Conservation (phyloP, 1,139 yeast species). For the Magnusiomyces paraingens region DNA sequence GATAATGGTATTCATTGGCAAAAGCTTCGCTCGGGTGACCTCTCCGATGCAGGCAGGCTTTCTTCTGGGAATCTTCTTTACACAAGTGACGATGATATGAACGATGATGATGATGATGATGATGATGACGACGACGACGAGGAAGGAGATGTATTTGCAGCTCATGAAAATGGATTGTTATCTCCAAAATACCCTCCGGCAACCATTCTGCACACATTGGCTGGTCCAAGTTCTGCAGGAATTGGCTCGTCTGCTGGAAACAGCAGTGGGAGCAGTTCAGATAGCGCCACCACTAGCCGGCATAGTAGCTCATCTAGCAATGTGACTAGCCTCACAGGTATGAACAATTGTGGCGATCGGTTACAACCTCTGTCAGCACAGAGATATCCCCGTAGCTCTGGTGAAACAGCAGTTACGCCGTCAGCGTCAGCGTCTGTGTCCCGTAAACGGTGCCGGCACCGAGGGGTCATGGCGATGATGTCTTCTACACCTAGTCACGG, state of each 20-base stretch:
- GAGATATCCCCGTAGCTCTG: background rate
- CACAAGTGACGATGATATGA: conserved; percentile 2
- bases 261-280: background rate
- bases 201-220: background rate
- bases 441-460: background rate
- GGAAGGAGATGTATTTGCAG: background rate
- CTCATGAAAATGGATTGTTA: background rate
- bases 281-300: background rate
- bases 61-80: conserved; percentile 54
- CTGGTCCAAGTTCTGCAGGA: background rate
- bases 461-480: no score
- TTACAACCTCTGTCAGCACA: background rate
- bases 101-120: background rate
- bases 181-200: background rate
- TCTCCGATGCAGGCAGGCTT: conserved; percentile 88
- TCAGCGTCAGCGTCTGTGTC: background rate
- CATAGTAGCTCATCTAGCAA: background rate
- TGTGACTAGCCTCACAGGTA: background rate
- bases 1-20: conserved; percentile 98
- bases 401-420: background rate
- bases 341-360: background rate
- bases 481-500: background rate
- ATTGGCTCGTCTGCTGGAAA: background rate
- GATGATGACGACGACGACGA: background rate
- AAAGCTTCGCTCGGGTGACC: conserved; percentile 87